phyloP scores from a whole-genome alignment of 305 asterid species.

The Solanum chacoense region DNA sequence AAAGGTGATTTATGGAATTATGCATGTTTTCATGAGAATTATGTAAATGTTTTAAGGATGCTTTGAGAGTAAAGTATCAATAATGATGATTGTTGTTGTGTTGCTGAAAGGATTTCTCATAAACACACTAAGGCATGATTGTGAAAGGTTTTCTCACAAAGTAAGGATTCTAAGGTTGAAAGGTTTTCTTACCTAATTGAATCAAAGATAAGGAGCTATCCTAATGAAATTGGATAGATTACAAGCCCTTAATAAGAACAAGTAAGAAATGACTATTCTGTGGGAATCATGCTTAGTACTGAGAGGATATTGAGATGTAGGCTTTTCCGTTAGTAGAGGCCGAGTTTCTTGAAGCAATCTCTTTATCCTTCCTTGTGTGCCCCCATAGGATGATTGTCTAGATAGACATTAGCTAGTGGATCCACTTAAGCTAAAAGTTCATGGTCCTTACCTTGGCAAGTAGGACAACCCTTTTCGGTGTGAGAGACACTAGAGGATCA shows the following conservation, averaged over 20 bases:
- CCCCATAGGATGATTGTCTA: background rate
- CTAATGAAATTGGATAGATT: background rate
- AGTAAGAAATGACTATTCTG: background rate
- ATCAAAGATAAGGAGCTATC: background rate
- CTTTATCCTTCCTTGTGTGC: background rate
- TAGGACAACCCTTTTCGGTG: background rate
- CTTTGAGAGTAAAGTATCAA: background rate
- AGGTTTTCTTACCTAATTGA: background rate
- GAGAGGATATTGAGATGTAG: background rate
- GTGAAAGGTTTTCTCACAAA: background rate
- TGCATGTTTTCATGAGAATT: background rate
- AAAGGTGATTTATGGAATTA: background rate
- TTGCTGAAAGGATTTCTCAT: background rate
- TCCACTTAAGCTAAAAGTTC: background rate
- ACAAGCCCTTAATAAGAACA: background rate
- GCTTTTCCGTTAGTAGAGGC: background rate
- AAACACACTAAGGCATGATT: background rate
- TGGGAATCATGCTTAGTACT: background rate
- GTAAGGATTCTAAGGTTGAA: background rate
- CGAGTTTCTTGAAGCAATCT: background rate
- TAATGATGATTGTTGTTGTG: background rate
- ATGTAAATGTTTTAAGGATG: background rate
- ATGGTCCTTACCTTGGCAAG: background rate
- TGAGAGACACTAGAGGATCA: background rate
- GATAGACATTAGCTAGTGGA: background rate